Conservation (phyloP, 331 rosid species). For the Malus hybrid region DNA sequence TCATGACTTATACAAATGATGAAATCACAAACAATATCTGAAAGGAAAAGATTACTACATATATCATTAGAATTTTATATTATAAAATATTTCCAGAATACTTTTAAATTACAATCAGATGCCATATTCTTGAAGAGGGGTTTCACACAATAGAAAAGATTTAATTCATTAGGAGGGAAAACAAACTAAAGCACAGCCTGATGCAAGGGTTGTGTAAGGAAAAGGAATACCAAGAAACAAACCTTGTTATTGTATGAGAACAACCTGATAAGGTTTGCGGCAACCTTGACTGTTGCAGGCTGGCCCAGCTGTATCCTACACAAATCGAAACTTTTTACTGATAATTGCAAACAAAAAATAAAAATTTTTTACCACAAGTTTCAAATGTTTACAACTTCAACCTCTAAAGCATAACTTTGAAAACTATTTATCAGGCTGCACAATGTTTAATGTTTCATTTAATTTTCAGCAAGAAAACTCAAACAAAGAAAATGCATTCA, state of each 20-base stretch:
- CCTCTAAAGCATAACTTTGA: not conserved
- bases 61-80: not conserved
- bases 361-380: not conserved
- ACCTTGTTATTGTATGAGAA: conserved; percentile 85
- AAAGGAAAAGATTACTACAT: not conserved
- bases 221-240: not conserved
- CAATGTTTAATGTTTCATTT: not conserved
- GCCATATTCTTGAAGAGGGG: too few relatives aligned
- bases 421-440: not conserved
- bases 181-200: not conserved
- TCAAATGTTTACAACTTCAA: not conserved
- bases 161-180: too few relatives aligned
- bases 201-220: not conserved
- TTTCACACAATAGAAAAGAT: too few relatives aligned
- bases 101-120: too few relatives aligned
- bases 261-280: conserved; percentile 87
- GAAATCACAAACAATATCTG: not conserved
- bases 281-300: conserved; percentile 91
- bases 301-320: conserved; percentile 80
- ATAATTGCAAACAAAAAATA: not conserved
- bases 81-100: not conserved
- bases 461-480: not conserved
- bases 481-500: not conserved
- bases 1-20: not conserved
- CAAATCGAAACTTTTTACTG: not conserved